phyloP scores from a whole-genome alignment of 192 early-diverging fungal species.

The Spinellus fusiger region DNA sequence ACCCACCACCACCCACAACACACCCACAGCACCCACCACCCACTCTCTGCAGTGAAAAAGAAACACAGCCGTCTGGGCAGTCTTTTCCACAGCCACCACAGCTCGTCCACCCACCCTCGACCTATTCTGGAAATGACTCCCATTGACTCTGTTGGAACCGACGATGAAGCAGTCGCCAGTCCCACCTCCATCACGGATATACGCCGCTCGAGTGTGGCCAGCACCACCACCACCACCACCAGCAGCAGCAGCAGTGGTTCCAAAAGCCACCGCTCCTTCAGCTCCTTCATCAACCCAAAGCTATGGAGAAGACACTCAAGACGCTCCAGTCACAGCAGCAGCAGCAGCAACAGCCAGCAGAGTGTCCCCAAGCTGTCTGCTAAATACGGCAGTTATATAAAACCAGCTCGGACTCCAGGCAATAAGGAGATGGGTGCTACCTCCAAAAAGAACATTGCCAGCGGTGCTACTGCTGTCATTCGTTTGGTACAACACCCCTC shows the following conservation, averaged over 20 bases:
- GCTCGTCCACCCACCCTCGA: neutral
- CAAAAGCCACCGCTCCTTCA: neutral
- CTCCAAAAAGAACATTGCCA: conserved; percentile 55
- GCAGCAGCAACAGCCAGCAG: neutral
- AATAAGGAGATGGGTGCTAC: conserved; percentile 5
- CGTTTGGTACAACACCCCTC: conserved; percentile 71
- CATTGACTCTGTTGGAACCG: neutral
- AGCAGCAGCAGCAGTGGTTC: neutral
- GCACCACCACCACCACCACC: neutral
- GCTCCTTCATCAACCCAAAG: conserved; percentile 3
- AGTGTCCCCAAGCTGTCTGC: conserved; percentile 4
- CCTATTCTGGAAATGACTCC: neutral
- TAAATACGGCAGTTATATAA: conserved; percentile 19
- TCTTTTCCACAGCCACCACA: neutral
- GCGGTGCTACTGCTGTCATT: conserved; percentile 91
- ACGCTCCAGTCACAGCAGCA: neutral
- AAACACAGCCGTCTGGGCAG: neutral
- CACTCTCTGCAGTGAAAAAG: neutral
- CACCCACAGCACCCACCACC: neutral
- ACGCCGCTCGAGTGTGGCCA: neutral
- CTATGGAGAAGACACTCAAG: neutral
- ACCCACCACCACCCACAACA: neutral
- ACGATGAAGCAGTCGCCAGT: neutral
- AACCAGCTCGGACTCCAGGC: neutral
- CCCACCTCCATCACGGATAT: neutral